These are phyloP conservation scores for Exsudoporus frostii DNA, from an alignment of 768 basidiomycete species.

Conservation along the genomic window DNA sequence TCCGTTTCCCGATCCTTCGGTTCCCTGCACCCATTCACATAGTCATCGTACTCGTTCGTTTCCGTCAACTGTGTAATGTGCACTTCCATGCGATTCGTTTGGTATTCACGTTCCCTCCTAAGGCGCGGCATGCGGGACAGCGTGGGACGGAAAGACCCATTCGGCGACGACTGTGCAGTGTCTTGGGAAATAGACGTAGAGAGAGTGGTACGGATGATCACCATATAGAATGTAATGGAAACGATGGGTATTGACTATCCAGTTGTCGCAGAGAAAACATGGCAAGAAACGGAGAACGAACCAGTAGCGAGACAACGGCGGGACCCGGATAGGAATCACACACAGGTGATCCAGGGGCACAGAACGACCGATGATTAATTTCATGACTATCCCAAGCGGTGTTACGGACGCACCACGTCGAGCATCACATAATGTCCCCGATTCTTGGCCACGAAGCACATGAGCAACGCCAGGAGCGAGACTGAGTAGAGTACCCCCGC, in stretches of 20 bases:
- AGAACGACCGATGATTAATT: not conserved
- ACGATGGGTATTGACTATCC: not conserved
- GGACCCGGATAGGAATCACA: not conserved
- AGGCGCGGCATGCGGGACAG: not conserved
- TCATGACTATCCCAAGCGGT: not conserved
- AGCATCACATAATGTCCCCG: slow-evolving; percentile 20
- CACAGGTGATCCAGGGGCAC: not conserved
- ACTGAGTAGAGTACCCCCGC: slow-evolving; percentile 23
- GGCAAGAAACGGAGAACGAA: no score
- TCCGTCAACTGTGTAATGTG: not conserved
- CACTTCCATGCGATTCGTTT: not conserved
- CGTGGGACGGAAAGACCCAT: not conserved
- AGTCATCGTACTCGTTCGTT: not conserved
- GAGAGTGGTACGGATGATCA: not conserved
- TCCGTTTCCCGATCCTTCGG: not conserved
- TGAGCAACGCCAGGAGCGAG: slow-evolving; percentile 20
- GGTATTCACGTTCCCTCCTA: not conserved
- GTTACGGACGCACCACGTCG: slow-evolving; percentile 16
- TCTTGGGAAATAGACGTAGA: not conserved
- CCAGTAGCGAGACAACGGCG: not conserved
- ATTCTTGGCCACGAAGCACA: slow-evolving; percentile 22
- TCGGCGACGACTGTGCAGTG: no score
- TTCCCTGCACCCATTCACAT: not conserved
- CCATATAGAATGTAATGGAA: not conserved
- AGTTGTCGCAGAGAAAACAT: not conserved